Evolutionary conservation across 495 filamentous ascomycete genomes (phyloP), one percentile per base, ranked within the genome.

Genomic region (Penicillium diatomitis): DNA sequence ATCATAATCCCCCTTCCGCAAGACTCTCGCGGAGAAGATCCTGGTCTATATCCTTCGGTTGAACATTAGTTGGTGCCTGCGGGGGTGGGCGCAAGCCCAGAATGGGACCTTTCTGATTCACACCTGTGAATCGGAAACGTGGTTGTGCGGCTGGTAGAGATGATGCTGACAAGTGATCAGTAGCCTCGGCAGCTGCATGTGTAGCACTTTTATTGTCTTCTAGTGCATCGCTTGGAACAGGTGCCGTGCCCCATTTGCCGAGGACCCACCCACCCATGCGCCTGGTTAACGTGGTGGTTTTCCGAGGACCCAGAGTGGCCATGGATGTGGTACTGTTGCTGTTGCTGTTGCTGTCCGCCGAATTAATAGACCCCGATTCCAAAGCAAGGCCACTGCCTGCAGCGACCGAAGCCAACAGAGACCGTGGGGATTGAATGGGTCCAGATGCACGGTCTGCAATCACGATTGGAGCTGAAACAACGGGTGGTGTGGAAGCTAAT

Each of bases 211-310:
- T 34, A 37, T 4, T 29, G 38, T 38, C 38, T 9, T 53, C 47
- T 8, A 6, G 33, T 12, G 55, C 42, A 3, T 61, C 47, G 31
- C 59, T 54, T 38, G 65, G 38, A 5, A 58, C 54, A 1, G 75
- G 69, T 5, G 69, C 66, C 10, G 70, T 61, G 12, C 76, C 77
- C 78, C 77, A 82, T 32, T 70, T 66, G 6, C 78, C 75, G 6
- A 74, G 66, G 3, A 81, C 70, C 78, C 78, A 82, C 27, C 77
- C 76, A 6, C 77, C 77, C 35, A 79, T 53, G 12, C 72, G 73
- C 34, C 69, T 71, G 27, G 67, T 57, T 3, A 78, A 50, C 3
- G 66, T 69, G 4, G 66, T 43, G 34, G 66, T 51, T 41, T 69
- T 62, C 37, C 54, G 48, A 8, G 50, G 57, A 1, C 37, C 51